phyloP scores from a whole-genome alignment of 2,329 filamentous ascomycete genomes.

The Teratosphaeria gauchensis region DNA sequence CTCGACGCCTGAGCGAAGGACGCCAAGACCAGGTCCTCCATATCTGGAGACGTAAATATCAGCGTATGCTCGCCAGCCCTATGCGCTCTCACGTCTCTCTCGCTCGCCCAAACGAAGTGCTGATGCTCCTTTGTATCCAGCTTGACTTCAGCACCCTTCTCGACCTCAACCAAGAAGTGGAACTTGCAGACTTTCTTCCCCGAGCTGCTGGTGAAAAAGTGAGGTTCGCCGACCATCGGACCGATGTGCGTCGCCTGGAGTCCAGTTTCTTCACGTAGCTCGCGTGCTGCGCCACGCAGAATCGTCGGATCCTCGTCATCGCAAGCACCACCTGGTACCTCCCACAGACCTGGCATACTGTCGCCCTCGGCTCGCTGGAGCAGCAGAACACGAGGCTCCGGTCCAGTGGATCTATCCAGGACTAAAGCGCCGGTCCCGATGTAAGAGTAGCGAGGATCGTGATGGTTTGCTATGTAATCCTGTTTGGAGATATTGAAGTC shows the following conservation, averaged over 20 bases:
- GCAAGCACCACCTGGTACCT: constrained; percentile 41
- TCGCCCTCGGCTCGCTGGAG: constrained; percentile 33
- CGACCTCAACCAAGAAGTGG: constrained; percentile 3
- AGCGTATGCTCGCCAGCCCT: background rate
- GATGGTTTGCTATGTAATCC: background rate
- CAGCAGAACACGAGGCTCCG: constrained; percentile 28
- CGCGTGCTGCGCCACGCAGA: constrained; percentile 36
- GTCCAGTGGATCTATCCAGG: background rate
- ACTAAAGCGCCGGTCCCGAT: background rate
- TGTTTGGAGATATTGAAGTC: background rate
- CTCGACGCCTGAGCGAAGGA: background rate
- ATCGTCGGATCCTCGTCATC: constrained; percentile 35
- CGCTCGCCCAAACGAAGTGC: constrained; percentile 29
- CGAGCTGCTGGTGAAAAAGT: constrained; percentile 2
- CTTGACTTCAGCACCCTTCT: constrained; percentile 3
- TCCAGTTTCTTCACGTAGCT: constrained; percentile 42
- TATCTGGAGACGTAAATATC: background rate
- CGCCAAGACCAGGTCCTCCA: background rate
- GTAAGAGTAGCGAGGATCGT: background rate
- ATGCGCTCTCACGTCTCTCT: constrained; percentile 27
- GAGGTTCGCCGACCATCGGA: background rate
- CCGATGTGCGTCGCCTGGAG: constrained; percentile 25
- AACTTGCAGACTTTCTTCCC: constrained; percentile 4
- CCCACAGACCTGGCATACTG: constrained; percentile 38
- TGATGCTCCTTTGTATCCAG: constrained; percentile 37